Conservation (phyloP, 1,284 basidiomycete species). For the Puccinia coronata region DNA sequence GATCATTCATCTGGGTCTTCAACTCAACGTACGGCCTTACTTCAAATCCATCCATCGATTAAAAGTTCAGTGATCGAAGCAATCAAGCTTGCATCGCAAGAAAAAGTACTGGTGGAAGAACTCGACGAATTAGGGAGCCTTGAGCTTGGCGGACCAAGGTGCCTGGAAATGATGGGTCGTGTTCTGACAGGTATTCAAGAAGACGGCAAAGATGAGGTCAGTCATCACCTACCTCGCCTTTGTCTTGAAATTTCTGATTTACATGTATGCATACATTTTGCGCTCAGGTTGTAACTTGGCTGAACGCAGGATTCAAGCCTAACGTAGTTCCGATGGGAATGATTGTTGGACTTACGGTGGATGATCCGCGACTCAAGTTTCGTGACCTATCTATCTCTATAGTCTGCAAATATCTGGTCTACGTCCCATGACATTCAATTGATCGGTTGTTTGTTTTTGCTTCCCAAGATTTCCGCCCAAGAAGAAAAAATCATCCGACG, state of each 20-base stretch:
- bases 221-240: not conserved
- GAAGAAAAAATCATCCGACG: conserved; percentile 7
- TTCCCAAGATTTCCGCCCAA: conserved; percentile 40
- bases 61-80: conserved; percentile 30
- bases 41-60: conserved; percentile 45
- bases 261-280: not conserved
- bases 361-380: conserved; percentile 46
- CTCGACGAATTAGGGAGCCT: conserved; percentile 25
- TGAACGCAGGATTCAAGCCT: conserved; percentile 26
- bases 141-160: conserved; percentile 35
- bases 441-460: not conserved
- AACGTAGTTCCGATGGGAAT: conserved; percentile 32
- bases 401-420: not conserved
- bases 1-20: conserved; percentile 23
- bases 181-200: conserved; percentile 30
- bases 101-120: not conserved
- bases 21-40: conserved; percentile 19
- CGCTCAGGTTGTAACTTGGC: conserved; percentile 30
- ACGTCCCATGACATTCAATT: not conserved
- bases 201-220: conserved; percentile 33
- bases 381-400: not conserved
- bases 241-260: not conserved
- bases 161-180: conserved; percentile 33
- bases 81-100: conserved; percentile 21
- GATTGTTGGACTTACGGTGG: conserved; percentile 41